Evolutionary conservation across 306 rosid genomes (phyloP), one percentile per base, ranked within the genome.

Genomic region (Sicyos baderoa): DNA sequence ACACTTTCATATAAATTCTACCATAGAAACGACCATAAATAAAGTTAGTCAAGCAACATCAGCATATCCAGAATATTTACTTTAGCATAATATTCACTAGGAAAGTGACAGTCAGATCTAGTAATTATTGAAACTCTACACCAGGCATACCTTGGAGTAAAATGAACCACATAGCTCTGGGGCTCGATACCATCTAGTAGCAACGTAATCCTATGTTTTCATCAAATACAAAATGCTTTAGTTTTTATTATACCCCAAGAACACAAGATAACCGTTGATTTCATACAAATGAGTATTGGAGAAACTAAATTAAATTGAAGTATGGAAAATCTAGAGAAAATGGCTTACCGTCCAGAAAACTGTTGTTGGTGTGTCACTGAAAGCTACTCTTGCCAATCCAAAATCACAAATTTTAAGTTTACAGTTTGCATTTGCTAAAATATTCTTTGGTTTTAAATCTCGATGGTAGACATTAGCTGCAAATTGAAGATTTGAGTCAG

Each of bases 141-240:
- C 5, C 6, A 72, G 32, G 53, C 42, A 61, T 80, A 92, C 96
- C 95, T 84, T 89, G 3, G 97, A 89, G 89, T 82, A 92, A 89
- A 89, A 92, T 19, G 97, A 92, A 75, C 97, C 96, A 40, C 96
- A 89, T 59, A 92, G 96, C 80, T 91, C 97, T 2, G 97, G 97
- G 76, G 97, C 97, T 80, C 96, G 79, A 77, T 91, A 91, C 97
- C 97, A 91, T 82, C 97, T 89, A 52, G 97, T 91, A 68, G 97
- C 97, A 83, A 89, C 97, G 82, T 91, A 91, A 77, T 91, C 96
- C 96, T 92, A 74, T 66, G 35, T 58, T 19, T 17, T 1, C 27
- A 72, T 59, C 21, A 72, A 11, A 52, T 27, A 68, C 50, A 68
- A 54, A 70, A 35, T 2, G 47, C 50, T 56, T 62, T 7, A 71